phyloP scores from a whole-genome alignment of 495 filamentous ascomycete genomes.

The Podospora fimiseda region DNA sequence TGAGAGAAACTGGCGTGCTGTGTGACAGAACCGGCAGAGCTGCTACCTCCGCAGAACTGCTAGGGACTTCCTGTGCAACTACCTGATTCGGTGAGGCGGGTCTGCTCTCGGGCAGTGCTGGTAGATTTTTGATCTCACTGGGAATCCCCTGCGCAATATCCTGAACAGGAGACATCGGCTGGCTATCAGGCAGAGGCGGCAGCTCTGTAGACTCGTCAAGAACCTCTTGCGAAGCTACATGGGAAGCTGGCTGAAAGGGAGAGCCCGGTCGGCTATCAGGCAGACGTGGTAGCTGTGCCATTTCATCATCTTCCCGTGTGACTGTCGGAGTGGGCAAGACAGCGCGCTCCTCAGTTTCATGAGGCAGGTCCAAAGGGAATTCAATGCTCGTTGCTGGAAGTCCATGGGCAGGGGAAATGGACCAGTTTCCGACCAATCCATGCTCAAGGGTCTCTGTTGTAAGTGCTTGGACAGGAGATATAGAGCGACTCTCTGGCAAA shows the following conservation, averaged over 20 bases:
- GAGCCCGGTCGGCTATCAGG: background rate
- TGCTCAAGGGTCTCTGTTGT: too few species aligned
- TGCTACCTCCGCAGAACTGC: too few species aligned
- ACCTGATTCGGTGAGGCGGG: background rate
- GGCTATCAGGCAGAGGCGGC: constrained; percentile 10
- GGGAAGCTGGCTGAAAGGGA: background rate
- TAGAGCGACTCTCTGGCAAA: background rate
- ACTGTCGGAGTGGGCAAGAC: too few species aligned
- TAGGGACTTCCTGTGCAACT: too few species aligned
- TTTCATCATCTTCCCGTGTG: background rate
- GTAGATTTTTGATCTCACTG: background rate
- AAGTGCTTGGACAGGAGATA: too few species aligned
- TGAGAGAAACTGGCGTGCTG: too few species aligned
- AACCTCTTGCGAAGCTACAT: background rate
- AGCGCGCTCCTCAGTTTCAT: too few species aligned
- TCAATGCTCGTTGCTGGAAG: too few species aligned
- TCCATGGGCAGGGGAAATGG: too few species aligned
- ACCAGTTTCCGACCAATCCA: too few species aligned
- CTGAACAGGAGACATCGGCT: background rate
- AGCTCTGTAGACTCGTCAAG: background rate
- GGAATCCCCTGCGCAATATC: background rate
- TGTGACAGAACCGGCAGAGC: too few species aligned
- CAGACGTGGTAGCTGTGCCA: background rate
- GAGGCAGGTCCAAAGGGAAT: too few species aligned
- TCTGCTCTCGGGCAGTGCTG: background rate